Evolutionary conservation across 108 stramenopile species (phyloP), one percentile per base, ranked within the genome.

Genomic region (Epithemia pelagica): DNA sequence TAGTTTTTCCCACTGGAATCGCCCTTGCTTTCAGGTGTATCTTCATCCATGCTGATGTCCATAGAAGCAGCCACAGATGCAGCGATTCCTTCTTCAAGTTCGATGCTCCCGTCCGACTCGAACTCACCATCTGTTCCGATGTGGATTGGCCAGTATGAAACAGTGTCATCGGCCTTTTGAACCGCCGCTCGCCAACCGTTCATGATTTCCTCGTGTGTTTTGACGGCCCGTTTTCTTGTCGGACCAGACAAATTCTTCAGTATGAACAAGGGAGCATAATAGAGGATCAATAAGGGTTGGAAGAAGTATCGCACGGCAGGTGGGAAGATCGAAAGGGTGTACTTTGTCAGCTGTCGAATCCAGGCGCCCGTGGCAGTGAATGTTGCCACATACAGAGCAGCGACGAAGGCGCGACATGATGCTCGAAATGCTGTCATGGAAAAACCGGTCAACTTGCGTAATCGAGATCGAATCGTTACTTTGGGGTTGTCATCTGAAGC

Each of bases 281-380:
- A 89, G 3, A 80, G 37, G 27, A 89, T 67, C 62, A 89, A 58
- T 20, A 86, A 62, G 0, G 88, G 88, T 67, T 89, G 88, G 1
- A 86, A 46, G 62, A 89, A 85, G 62, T 84, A 86, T 2, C 88
- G 79, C 30, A 86, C 62, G 31, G 65, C 68, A 5, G 75, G 27
- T 28, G 80, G 80, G 28, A 76, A 70, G 1, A 73, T 53, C 7
- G 60, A 56, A 2, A 81, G 62, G 7, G 73, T 23, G 3, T 58
- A 0, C 18, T 68, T 32, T 58, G 64, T 76, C 30, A 53, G 52
- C n/a, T 70, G 68, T 52, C 75, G 64, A 57, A 81, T 69, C 72
- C 75, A 76, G 1, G 63, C 32, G 0, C 71, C 64, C 2, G 75
- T 69, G 5, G 68, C 63, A 8, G 75, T 68, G 18, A 74, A 23